A percentile compares a stretch with the other conserved stretches of the same genome.
Evolutionary conservation across 306 rosid genomes (phyloP).

Genomic region (Quercus agrifolia): DNA sequence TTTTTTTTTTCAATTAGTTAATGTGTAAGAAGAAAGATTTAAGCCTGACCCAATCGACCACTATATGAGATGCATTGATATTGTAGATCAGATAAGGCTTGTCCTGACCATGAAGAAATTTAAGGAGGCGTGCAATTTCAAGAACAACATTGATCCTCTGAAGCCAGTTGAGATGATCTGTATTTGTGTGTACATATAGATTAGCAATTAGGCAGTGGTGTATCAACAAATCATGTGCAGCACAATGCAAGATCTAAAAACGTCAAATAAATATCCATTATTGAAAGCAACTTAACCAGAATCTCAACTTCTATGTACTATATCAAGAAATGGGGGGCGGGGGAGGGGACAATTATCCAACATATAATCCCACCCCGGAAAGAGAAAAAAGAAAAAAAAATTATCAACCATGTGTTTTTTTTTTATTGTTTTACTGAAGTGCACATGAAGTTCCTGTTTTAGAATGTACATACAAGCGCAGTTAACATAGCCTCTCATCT

Average conservation of each 20-base stretch:
- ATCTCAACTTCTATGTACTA: not conserved
- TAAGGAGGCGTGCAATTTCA: constrained; percentile 47
- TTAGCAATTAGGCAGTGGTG: not conserved
- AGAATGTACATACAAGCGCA: too few species aligned
- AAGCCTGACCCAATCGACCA: constrained; percentile 55
- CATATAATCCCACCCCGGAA: not conserved
- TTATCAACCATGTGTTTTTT: too few species aligned
- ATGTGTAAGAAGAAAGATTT: not conserved
- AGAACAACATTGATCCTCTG: constrained; percentile 45
- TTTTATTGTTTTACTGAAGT: too few species aligned
- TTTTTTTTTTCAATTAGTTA: not conserved
- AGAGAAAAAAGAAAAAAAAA: not conserved
- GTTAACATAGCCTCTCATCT: too few species aligned
- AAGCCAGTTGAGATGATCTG: constrained; percentile 49
- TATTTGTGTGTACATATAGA: not conserved
- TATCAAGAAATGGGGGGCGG: too few species aligned
- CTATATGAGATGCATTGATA: constrained; percentile 44
- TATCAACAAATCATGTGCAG: not conserved
- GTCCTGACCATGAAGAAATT: constrained; percentile 50
- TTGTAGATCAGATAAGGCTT: constrained; percentile 41
- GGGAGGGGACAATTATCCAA: not conserved
- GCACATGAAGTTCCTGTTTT: too few species aligned
- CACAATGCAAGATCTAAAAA: not conserved
- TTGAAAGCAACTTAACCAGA: not conserved
- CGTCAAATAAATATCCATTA: not conserved